A percentile compares a stretch with the other conserved stretches of the same genome.
phyloP scores from a whole-genome alignment of 2,329 filamentous ascomycete species.

The Aspergillus ochraceoroseus region DNA sequence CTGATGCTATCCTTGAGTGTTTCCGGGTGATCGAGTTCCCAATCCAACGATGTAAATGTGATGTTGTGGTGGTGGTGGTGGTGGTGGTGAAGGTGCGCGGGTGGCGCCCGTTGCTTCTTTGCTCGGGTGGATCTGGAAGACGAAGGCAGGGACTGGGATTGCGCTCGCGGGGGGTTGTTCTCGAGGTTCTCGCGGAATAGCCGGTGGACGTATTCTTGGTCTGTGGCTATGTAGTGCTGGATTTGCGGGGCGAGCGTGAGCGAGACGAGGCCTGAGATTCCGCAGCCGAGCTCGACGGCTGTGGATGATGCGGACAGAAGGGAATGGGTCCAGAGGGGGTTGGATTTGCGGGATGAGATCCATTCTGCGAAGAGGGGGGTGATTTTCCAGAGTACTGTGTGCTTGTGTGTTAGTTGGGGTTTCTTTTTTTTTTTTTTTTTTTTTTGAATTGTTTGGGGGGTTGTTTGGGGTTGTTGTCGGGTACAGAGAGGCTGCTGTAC shows the following conservation, averaged over 20 bases:
- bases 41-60: constrained; percentile 65
- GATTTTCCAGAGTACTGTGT: constrained; percentile 83
- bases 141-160: background rate
- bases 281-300: constrained; percentile 81
- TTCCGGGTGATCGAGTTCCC: constrained; percentile 59
- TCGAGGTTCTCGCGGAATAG: constrained; percentile 71
- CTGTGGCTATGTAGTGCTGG: constrained; percentile 68
- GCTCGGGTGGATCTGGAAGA: background rate
- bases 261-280: constrained; percentile 75
- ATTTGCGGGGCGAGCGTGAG: constrained; percentile 61
- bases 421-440: background rate
- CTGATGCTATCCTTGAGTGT: constrained; percentile 35
- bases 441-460: background rate
- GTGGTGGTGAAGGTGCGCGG: background rate
- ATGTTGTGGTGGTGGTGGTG: constrained; percentile 41
- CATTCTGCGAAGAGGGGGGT: constrained; percentile 77
- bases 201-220: constrained; percentile 78
- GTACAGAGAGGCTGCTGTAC: constrained; percentile 36
- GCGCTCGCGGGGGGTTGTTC: constrained; percentile 30
- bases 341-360: constrained; percentile 56
- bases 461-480: too few species aligned
- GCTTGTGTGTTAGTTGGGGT: background rate
- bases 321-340: constrained; percentile 56
- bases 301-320: constrained; percentile 54
- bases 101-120: background rate